Evolutionary conservation across 2,329 filamentous ascomycete species (phyloP).

Genomic region (Paraphaeosphaeria sporulosa): DNA sequence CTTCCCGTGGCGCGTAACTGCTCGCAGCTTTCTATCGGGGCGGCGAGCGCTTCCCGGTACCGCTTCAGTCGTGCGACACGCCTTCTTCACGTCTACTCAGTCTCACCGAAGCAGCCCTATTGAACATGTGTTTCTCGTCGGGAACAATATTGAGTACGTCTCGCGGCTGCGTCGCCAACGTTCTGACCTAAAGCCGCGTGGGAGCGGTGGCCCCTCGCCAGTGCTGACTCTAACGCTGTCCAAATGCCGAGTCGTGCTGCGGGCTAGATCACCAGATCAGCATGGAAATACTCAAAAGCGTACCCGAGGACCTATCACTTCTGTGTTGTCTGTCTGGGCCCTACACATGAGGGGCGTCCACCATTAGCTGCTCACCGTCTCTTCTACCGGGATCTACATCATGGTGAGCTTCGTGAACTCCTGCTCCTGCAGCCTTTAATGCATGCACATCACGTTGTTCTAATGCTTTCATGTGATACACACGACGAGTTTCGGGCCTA

Average conservation of each 20-base stretch:
- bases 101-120: neutral
- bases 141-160: neutral
- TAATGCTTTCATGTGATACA: conserved; percentile 1
- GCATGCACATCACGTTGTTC: neutral
- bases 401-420: neutral
- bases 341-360: neutral
- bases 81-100: neutral
- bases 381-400: neutral
- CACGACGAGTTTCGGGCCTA: neutral
- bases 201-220: too few species aligned
- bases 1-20: neutral
- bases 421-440: neutral
- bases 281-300: neutral
- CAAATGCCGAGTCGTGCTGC: neutral
- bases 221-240: too few species aligned
- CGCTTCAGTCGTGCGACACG: neutral
- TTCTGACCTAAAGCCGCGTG: neutral
- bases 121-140: neutral
- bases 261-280: neutral
- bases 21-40: neutral
- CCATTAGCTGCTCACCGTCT: neutral
- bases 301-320: neutral
- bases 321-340: neutral
- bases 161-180: neutral
- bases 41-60: neutral